Conservation (phyloP, 306 rosid genomes). For the Adenanthera pavonina region DNA sequence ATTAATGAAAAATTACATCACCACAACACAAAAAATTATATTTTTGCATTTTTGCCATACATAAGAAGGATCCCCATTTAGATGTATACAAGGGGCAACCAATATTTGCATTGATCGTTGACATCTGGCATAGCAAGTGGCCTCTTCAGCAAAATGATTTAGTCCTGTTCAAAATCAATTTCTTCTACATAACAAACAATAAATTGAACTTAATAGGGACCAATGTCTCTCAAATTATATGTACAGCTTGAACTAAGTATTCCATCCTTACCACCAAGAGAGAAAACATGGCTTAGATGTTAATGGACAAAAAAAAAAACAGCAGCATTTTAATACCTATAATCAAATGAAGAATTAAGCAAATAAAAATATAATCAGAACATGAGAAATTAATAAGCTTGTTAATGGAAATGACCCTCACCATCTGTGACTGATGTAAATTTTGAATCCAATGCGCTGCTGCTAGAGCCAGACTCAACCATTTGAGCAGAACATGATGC, state of each 20-base stretch:
- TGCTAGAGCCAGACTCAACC: conserved; percentile 54
- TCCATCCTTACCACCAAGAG: conserved; percentile 25
- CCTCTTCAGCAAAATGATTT: neutral
- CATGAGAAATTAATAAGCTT: neutral
- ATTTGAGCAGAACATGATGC: conserved; percentile 58
- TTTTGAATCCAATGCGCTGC: conserved; percentile 49
- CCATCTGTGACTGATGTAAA: conserved; percentile 47
- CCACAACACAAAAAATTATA: neutral
- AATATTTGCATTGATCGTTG: conserved; percentile 23
- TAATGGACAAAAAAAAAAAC: conserved; percentile 1
- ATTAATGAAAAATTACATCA: conserved; percentile 1
- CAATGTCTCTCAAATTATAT: conserved; percentile 31
- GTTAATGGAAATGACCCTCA: conserved; percentile 44
- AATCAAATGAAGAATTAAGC: conserved; percentile 36
- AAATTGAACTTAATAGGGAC: conserved; percentile 14
- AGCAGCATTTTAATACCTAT: neutral
- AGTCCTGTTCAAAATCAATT: conserved; percentile 3
- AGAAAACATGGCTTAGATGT: conserved; percentile 10
- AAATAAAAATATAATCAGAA: conserved; percentile 15
- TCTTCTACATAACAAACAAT: neutral
- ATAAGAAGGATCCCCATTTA: conserved; percentile 8
- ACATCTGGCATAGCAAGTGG: neutral
- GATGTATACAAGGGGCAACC: conserved; percentile 4
- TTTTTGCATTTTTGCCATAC: conserved; percentile 9
- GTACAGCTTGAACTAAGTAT: conserved; percentile 18